These are phyloP conservation scores for Beauveria australis DNA, from an alignment of 2,329 filamentous ascomycete genomes.

Conservation along the genomic window DNA sequence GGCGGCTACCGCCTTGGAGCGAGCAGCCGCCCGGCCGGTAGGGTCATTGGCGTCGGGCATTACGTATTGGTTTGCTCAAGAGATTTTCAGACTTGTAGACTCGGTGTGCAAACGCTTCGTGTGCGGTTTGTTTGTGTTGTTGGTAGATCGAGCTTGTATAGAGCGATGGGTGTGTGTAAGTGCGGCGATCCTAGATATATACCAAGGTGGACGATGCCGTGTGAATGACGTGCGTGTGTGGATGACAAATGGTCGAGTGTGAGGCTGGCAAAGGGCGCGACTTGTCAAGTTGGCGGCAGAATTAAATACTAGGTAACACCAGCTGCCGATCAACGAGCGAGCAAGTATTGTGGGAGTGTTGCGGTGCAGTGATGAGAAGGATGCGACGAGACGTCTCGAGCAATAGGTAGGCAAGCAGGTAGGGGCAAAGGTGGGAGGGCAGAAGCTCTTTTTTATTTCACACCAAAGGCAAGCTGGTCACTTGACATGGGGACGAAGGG, in stretches of 20 bases:
- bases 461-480: not conserved
- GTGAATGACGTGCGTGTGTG: not conserved
- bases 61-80: not conserved
- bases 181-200: not conserved
- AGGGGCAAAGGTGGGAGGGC: not conserved
- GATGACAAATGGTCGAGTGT: conserved; percentile 1
- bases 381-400: not conserved
- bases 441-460: conserved; percentile 9
- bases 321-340: conserved; percentile 8
- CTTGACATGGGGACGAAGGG: conserved; percentile 1
- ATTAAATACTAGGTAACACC: not conserved
- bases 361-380: not conserved
- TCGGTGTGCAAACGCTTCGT: too few species aligned
- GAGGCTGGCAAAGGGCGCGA: not conserved
- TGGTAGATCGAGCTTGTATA: not conserved
- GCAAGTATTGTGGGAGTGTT: not conserved
- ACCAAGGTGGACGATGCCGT: not conserved
- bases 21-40: conserved; percentile 11
- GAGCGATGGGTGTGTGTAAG: not conserved
- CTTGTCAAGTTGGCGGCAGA: not conserved
- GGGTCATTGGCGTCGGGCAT: conserved; percentile 7
- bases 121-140: not conserved
- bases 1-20: conserved; percentile 10
- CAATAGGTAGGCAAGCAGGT: not conserved
- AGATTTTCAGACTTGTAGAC: too few species aligned